phyloP scores from a whole-genome alignment of 108 stramenopile species.

The Nitzschia putrida region DNA sequence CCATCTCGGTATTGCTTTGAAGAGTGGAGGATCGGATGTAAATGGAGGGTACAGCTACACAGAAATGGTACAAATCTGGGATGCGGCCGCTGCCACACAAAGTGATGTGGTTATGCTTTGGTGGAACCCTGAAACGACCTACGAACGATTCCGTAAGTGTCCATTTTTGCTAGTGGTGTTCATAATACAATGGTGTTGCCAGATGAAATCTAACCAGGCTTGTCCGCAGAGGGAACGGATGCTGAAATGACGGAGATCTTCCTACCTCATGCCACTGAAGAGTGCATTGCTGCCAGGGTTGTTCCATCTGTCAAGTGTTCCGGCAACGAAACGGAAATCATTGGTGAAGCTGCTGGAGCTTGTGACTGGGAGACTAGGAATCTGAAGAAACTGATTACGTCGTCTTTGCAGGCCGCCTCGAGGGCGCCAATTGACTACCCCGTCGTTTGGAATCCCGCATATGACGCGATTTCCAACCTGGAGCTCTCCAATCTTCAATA shows the following conservation, averaged over 20 bases:
- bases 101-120: constrained; percentile 32
- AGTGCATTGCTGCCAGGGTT: constrained; percentile 16
- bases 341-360: constrained; percentile 29
- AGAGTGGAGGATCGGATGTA: not conserved
- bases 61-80: constrained; percentile 38
- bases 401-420: no score
- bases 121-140: constrained; percentile 33
- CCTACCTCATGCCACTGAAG: constrained; percentile 23
- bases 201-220: no score
- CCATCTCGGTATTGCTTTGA: constrained; percentile 20
- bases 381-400: constrained; percentile 19
- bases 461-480: constrained; percentile 9
- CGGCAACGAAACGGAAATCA: not conserved
- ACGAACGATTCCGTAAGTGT: constrained; percentile 9
- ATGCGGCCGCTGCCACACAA: constrained; percentile 43
- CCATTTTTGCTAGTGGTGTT: no score
- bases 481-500: constrained; percentile 4
- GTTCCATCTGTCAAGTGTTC: constrained; percentile 10
- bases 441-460: constrained; percentile 16
- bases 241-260: constrained; percentile 30
- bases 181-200: no score
- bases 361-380: constrained; percentile 24
- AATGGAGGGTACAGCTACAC: constrained; percentile 13
- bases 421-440: no score
- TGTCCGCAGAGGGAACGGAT: constrained; percentile 14